Percentiles rank a stretch among this genome's conserved stretches.
These are phyloP conservation scores for Nepenthes mirabilis DNA, from an alignment of 148 eudicot species.

Conservation along the genomic window DNA sequence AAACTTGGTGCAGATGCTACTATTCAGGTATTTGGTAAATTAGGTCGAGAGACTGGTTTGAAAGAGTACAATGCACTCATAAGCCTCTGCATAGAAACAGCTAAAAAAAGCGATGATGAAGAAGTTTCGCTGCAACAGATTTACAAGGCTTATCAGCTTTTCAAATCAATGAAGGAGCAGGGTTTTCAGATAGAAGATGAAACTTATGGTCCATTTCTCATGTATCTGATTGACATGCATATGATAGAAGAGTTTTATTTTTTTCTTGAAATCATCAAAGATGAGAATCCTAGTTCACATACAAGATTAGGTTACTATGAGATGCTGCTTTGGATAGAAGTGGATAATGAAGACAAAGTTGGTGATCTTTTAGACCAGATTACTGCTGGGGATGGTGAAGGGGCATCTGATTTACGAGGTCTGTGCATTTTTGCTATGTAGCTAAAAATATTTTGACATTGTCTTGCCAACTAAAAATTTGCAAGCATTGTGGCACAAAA, in stretches of 20 bases:
- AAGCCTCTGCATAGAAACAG: slow-evolving; percentile 41
- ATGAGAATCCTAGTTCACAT: slow-evolving; percentile 42
- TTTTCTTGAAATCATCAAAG: slow-evolving; percentile 40
- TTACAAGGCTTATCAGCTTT: slow-evolving; percentile 40
- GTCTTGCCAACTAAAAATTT: no score
- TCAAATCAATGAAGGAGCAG: slow-evolving; percentile 47
- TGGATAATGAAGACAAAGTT: slow-evolving; percentile 57
- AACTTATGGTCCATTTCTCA: slow-evolving; percentile 67
- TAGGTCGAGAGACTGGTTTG: slow-evolving; percentile 66
- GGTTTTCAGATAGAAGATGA: slow-evolving; percentile 67
- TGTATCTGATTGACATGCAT: slow-evolving; percentile 57
- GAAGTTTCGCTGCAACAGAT: slow-evolving; percentile 30
- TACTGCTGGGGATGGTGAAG: slow-evolving; percentile 25
- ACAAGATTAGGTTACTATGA: slow-evolving; percentile 78
- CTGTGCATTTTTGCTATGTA: slow-evolving; percentile 4
- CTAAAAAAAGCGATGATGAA: slow-evolving; percentile 52
- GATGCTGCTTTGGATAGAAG: slow-evolving; percentile 68
- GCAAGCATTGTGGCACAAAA: no score
- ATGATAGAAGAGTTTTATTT: slow-evolving; percentile 52
- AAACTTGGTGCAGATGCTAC: slow-evolving; percentile 56
- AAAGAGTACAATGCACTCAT: slow-evolving; percentile 63
- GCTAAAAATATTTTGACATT: not conserved
- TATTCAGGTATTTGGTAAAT: slow-evolving; percentile 35
- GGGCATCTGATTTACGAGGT: slow-evolving; percentile 41
- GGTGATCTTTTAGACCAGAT: slow-evolving; percentile 35